A percentile compares a stretch with the other conserved stretches of the same genome.
These are phyloP conservation scores for Pyracantha coccinea DNA, from an alignment of 331 rosid genomes.

Conservation along the genomic window DNA sequence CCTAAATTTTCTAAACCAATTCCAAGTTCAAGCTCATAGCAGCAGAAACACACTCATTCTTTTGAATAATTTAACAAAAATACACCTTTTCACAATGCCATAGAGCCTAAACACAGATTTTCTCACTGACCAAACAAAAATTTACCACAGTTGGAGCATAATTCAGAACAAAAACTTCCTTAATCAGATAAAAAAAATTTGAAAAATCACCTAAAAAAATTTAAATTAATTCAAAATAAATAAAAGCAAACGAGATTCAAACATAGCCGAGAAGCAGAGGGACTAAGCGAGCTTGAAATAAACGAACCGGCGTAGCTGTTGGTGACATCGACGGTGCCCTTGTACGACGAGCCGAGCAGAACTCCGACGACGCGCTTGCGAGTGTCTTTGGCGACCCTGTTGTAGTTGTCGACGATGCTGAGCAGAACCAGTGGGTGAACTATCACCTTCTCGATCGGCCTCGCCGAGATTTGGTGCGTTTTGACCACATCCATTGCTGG, in stretches of 20 bases:
- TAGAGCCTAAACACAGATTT: background rate
- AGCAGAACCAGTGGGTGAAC: conserved; percentile 77
- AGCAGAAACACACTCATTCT: background rate
- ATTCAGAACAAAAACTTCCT: background rate
- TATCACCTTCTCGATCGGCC: conserved; percentile 69
- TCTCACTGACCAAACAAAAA: background rate
- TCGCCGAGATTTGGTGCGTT: conserved; percentile 66
- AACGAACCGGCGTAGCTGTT: conserved; percentile 86
- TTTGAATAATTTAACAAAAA: background rate
- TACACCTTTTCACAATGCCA: background rate
- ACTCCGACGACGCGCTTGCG: conserved; percentile 94
- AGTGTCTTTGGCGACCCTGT: conserved; percentile 87
- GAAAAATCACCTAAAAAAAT: background rate
- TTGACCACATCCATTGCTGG: conserved; percentile 72
- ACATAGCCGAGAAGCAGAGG: conserved; percentile 17
- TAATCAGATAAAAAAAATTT: background rate
- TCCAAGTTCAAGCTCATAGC: background rate
- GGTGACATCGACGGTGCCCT: conserved; percentile 87
- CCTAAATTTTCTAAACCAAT: background rate
- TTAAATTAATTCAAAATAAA: background rate
- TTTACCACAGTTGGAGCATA: background rate
- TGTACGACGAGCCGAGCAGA: conserved; percentile 73
- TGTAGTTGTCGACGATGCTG: conserved; percentile 94
- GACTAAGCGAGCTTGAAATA: background rate
- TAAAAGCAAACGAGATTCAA: background rate